These are phyloP conservation scores for Fusarium algeriense DNA, from an alignment of 2,329 filamentous ascomycete species.

Conservation along the genomic window DNA sequence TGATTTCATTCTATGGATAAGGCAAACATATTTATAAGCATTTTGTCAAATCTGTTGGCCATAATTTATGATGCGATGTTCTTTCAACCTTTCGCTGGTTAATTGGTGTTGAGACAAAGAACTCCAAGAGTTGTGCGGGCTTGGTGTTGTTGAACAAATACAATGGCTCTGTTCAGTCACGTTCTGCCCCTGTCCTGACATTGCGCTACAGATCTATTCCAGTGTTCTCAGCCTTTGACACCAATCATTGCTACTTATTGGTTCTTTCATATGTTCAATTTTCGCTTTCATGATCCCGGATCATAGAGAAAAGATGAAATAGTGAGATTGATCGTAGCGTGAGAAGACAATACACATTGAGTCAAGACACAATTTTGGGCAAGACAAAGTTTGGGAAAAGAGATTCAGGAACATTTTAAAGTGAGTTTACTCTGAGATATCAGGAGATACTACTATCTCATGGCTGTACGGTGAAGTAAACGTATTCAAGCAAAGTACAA, in stretches of 20 bases:
- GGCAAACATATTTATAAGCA: background rate
- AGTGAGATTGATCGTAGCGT: too few species aligned
- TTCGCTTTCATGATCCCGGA: too few species aligned
- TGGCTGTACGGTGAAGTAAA: too few species aligned
- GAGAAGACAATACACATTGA: too few species aligned
- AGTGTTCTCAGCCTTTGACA: background rate
- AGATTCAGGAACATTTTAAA: too few species aligned
- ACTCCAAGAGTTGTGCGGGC: background rate
- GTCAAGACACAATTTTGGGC: too few species aligned
- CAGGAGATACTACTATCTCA: too few species aligned
- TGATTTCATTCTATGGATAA: background rate
- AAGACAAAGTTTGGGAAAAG: too few species aligned
- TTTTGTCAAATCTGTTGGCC: accelerated
- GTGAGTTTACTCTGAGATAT: too few species aligned
- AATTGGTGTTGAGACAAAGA: background rate
- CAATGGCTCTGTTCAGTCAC: background rate
- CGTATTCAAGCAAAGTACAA: too few species aligned
- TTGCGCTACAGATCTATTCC: background rate
- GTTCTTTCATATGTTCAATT: background rate
- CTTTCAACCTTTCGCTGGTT: background rate
- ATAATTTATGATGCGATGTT: background rate
- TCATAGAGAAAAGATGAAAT: too few species aligned
- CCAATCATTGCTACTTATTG: background rate
- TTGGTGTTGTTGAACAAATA: background rate
- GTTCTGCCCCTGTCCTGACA: background rate